A percentile compares a stretch with the other conserved stretches of the same genome.
Evolutionary conservation across 2,329 filamentous ascomycete genomes (phyloP).

Genomic region (Ophiostoma piceae): DNA sequence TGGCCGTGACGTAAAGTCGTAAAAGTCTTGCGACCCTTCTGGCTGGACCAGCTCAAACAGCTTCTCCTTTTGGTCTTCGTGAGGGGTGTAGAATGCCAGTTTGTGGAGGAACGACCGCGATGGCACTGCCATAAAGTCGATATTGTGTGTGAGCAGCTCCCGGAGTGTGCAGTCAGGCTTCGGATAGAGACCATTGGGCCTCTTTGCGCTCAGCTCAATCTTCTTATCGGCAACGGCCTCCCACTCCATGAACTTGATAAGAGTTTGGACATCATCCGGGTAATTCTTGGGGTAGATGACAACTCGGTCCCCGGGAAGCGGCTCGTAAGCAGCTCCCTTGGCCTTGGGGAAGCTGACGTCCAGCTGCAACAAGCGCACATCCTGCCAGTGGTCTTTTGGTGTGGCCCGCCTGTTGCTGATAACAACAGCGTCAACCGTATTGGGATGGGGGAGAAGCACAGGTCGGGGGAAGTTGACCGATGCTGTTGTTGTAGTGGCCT

Average conservation of each 20-base stretch:
- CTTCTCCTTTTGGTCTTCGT: conserved; percentile 70
- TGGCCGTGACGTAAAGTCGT: conserved; percentile 89
- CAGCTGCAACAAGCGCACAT: conserved; percentile 76
- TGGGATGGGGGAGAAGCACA: conserved; percentile 51
- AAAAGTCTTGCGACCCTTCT: conserved; percentile 81
- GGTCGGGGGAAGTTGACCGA: conserved; percentile 30
- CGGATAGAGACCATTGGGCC: conserved; percentile 23
- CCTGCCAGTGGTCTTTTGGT: conserved; percentile 77
- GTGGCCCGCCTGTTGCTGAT: conserved; percentile 68
- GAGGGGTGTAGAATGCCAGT: conserved; percentile 67
- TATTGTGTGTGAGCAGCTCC: conserved; percentile 69
- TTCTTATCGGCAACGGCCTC: conserved; percentile 62
- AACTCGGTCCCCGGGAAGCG: conserved; percentile 71
- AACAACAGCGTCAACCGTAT: conserved; percentile 54
- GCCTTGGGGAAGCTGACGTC: conserved; percentile 36
- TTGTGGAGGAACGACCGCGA: conserved; percentile 78
- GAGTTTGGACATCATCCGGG: conserved; percentile 66
- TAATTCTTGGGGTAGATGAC: conserved; percentile 86
- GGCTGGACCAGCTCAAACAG: conserved; percentile 78
- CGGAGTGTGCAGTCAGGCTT: conserved; percentile 57
- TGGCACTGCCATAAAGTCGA: conserved; percentile 87
- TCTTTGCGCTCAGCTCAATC: conserved; percentile 47
- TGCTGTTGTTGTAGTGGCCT: conserved; percentile 12
- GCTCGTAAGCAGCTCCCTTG: conserved; percentile 28
- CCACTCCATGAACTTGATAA: conserved; percentile 80